Base-by-base conservation (phyloP, 495 filamentous ascomycete species). In the Xylaria flabelliformis region DNA sequence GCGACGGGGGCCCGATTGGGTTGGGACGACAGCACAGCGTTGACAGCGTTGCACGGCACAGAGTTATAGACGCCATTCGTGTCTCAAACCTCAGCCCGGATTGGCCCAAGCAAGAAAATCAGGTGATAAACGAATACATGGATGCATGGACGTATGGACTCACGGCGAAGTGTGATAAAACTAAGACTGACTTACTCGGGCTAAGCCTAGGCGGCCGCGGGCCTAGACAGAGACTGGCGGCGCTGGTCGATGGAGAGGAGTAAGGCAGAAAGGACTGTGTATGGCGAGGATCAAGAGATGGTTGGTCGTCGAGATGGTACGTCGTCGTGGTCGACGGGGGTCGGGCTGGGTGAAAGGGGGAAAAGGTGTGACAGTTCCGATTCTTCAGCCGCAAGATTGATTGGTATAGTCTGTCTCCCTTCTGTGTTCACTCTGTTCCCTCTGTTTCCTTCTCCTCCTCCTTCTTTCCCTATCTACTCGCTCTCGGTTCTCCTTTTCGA, bases 141-240 rank as follows among this genome's bases (percentile, higher is more conserved):
- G 42, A 64, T 24, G 59, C n/a, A 32, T 46, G 62, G 64, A 62
- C 50, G 39, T 32, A 24, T 34, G 64, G 53, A 68, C 53, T 48
- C n/a, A 41, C 39, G 50, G 55, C 24, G 32, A 21, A 64, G 34
- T 46, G 39, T 63, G 53, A 56, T 10, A 70, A 24, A 55, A 17
- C 15, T 64, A 44, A 34, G 15, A 17, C 44, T 64, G 72, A 78
- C 77, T 79, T 73, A 79, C 77, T 71, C 76, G 73, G 70, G 69
- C 56, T 68, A 72, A 75, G 75, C 75, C 77, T 75, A 78, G 76
- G 77, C 74, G 77, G 74, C 76, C 77, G 76, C 69, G 62, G 71
- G 73, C 76, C 77, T 75, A 78, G 77, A 78, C 76, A 72, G 74
- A 78, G 74, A 76, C 63, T 53, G 63, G 41, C 70, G 51, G 53